phyloP scores from a whole-genome alignment of 208 protist species.

The Phytomonas serpens region DNA sequence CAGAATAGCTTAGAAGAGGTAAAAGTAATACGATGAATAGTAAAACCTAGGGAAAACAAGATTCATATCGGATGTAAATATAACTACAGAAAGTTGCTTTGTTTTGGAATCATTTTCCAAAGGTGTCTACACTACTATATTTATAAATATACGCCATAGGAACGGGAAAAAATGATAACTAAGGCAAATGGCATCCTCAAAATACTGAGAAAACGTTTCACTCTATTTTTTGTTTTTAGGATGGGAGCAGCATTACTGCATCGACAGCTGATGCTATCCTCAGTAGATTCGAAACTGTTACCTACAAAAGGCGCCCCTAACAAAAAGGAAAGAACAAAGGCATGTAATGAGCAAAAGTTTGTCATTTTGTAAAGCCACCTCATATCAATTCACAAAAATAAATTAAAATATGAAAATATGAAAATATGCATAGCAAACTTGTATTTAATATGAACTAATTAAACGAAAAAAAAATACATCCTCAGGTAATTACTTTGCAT shows the following conservation, averaged over 20 bases:
- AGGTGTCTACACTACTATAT: background rate
- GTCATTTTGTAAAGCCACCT: background rate
- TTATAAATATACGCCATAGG: background rate
- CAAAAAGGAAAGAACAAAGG: slow-evolving; percentile 13
- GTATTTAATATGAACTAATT: slow-evolving; percentile 7
- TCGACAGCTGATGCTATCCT: background rate
- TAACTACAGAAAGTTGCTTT: slow-evolving; percentile 8
- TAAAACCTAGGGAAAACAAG: background rate
- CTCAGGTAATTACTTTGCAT: background rate
- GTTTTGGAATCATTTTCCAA: background rate
- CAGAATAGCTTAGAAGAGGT: background rate
- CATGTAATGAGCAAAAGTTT: slow-evolving; percentile 6
- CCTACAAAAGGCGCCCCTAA: background rate
- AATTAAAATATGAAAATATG: slow-evolving; percentile 5
- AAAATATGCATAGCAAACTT: slow-evolving; percentile 9
- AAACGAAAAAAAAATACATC: slow-evolving; percentile 8
- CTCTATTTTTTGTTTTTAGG: background rate
- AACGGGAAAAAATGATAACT: background rate
- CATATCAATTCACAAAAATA: background rate
- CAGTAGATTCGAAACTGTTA: background rate
- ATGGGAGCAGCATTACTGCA: background rate
- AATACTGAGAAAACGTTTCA: background rate
- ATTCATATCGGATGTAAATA: background rate
- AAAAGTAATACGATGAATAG: background rate
- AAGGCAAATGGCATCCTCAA: background rate